Conservation (phyloP, 2,329 filamentous ascomycete species). For the Claviceps citrina region DNA sequence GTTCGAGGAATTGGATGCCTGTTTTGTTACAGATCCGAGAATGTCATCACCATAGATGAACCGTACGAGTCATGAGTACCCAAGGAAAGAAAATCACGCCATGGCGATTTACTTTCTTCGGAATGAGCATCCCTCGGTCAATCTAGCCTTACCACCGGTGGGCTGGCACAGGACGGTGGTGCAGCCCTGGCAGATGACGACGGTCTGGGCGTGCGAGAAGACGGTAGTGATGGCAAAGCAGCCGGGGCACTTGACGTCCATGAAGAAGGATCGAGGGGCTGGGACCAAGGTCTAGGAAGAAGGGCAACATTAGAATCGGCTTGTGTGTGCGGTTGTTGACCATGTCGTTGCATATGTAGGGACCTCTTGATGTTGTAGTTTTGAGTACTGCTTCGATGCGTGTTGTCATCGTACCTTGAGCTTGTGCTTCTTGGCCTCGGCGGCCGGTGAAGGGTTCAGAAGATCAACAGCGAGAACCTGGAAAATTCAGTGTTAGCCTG, state of each 20-base stretch:
- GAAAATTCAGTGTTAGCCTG: conserved; percentile 31
- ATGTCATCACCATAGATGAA: conserved; percentile 36
- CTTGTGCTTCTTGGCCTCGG: conserved; percentile 99
- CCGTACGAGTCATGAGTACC: conserved; percentile 34
- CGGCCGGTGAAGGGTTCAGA: conserved; percentile 93
- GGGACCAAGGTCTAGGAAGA: conserved; percentile 68
- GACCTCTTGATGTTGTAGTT: conserved; percentile 7
- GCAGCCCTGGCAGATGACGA: conserved; percentile 99
- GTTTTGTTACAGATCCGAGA: conserved; percentile 48
- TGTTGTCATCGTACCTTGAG: conserved; percentile 62
- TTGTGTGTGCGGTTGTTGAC: conserved; percentile 2
- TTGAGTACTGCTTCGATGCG: conserved; percentile 4
- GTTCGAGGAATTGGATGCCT: conserved; percentile 27
- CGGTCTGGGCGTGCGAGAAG: conserved; percentile 99
- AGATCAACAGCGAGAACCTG: conserved; percentile 99
- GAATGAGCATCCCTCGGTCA: conserved; percentile 99
- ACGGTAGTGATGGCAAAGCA: conserved; percentile 99
- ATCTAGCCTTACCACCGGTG: conserved; percentile 95
- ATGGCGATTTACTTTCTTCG: conserved; percentile 83
- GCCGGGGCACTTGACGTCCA: conserved; percentile 99
- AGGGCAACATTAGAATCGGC: background rate
- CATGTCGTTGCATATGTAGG: background rate
- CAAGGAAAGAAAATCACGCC: conserved; percentile 31
- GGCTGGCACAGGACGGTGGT: conserved; percentile 99
- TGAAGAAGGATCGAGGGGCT: conserved; percentile 97